phyloP scores from a whole-genome alignment of 2,329 filamentous ascomycete species.

The Monosporascus sp. region DNA sequence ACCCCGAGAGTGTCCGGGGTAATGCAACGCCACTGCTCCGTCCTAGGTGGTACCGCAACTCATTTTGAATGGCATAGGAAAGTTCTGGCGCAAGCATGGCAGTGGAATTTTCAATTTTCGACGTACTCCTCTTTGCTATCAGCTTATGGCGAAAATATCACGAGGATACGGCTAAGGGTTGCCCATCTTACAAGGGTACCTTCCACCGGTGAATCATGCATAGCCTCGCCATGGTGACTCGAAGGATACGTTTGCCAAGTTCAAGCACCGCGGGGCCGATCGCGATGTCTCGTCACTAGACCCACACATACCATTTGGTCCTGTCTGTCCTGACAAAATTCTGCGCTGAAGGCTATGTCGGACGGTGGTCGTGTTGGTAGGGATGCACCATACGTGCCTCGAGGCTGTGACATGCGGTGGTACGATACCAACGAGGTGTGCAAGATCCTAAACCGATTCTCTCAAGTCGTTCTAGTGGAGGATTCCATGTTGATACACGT shows the following conservation, averaged over 20 bases:
- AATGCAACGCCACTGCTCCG: slow-evolving; percentile 1
- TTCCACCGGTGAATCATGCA: background rate
- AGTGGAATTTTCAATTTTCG: background rate
- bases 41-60: background rate
- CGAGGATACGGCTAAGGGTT: background rate
- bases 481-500: slow-evolving; percentile 45
- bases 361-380: slow-evolving; percentile 38
- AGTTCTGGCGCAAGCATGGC: background rate
- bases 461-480: slow-evolving; percentile 40
- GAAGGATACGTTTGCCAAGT: slow-evolving; percentile 33
- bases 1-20: background rate
- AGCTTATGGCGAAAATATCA: background rate
- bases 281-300: slow-evolving; percentile 41
- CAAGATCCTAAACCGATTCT: slow-evolving; percentile 37
- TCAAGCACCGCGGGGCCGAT: slow-evolving; percentile 33
- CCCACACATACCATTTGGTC: slow-evolving; percentile 29
- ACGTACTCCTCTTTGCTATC: background rate
- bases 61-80: background rate
- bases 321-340: slow-evolving; percentile 29
- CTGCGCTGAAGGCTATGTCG: slow-evolving; percentile 35
- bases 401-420: slow-evolving; percentile 42
- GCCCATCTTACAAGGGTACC: background rate
- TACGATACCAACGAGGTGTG: slow-evolving; percentile 40
- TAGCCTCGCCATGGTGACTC: slow-evolving; percentile 7
- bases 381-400: slow-evolving; percentile 38